Evolutionary conservation across 441 rosid genomes (phyloP).

Genomic region (Flueggea neowawraea): DNA sequence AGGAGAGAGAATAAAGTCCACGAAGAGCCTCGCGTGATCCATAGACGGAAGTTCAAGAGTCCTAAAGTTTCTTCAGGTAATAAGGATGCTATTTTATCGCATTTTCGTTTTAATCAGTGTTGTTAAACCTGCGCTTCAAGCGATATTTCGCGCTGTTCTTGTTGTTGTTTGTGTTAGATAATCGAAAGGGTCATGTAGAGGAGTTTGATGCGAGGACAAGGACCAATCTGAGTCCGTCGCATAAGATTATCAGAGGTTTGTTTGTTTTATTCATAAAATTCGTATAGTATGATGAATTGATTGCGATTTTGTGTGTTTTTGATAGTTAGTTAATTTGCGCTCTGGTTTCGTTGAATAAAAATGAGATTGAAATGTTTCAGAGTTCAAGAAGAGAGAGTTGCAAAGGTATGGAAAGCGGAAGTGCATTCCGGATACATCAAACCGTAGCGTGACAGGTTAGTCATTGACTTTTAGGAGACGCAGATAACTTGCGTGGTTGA

Average conservation of each 20-base stretch:
- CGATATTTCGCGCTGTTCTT: background rate
- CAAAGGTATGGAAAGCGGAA: constrained; percentile 35
- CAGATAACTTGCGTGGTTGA: background rate
- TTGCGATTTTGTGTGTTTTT: too few relatives aligned
- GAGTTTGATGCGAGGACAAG: constrained; percentile 3
- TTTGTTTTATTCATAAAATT: too few relatives aligned
- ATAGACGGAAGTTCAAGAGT: constrained; percentile 38
- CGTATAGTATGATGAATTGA: too few relatives aligned
- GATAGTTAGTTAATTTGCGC: background rate
- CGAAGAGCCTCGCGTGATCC: constrained; percentile 22
- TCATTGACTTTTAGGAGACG: background rate
- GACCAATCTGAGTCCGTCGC: constrained; percentile 35
- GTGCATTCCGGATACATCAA: constrained; percentile 21
- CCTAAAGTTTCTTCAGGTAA: constrained; percentile 37
- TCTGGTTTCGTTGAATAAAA: background rate
- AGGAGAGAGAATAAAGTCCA: constrained; percentile 20
- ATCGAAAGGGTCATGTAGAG: constrained; percentile 27
- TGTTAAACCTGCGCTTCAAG: background rate
- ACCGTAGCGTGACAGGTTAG: constrained; percentile 35
- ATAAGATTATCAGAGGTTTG: constrained; percentile 43
- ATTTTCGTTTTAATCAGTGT: background rate
- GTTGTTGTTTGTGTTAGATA: constrained; percentile 15
- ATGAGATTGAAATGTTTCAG: constrained; percentile 27
- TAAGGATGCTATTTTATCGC: background rate
- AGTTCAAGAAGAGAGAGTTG: constrained; percentile 51